Conservation (phyloP, 805 yeast genomes). For the Starmerella geochares region DNA sequence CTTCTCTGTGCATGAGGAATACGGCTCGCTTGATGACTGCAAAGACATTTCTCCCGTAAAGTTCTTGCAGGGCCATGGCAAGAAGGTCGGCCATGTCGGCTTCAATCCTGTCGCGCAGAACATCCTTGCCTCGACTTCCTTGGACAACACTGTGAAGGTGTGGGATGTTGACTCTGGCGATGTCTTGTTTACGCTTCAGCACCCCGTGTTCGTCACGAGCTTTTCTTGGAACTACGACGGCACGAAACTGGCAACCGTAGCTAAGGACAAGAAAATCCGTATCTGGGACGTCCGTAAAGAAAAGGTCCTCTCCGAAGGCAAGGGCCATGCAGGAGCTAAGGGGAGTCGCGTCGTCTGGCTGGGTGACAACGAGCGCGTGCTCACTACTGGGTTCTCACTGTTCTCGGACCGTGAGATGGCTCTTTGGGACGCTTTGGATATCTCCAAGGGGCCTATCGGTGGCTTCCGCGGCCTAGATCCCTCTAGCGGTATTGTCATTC, state of each 20-base stretch:
- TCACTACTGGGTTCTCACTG: slow-evolving; percentile 89
- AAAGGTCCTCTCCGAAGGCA: slow-evolving; percentile 66
- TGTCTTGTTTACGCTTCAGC: slow-evolving; percentile 61
- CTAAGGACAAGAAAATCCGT: slow-evolving; percentile 81
- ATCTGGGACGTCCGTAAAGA: slow-evolving; percentile 84
- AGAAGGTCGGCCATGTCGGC: slow-evolving; percentile 86
- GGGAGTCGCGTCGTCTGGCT: slow-evolving; percentile 82
- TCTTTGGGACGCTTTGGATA: slow-evolving; percentile 73
- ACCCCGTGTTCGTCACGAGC: slow-evolving; percentile 85
- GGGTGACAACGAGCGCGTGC: slow-evolving; percentile 73
- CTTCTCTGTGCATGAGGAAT: slow-evolving; percentile 52
- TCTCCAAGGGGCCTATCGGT: slow-evolving; percentile 75
- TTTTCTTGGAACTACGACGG: slow-evolving; percentile 89
- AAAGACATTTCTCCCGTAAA: slow-evolving; percentile 63
- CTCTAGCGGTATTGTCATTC: slow-evolving; percentile 88
- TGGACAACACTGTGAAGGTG: slow-evolving; percentile 81
- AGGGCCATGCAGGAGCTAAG: slow-evolving; percentile 89
- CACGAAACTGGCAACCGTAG: slow-evolving; percentile 70
- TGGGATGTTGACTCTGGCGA: slow-evolving; percentile 80
- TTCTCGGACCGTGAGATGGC: slow-evolving; percentile 92
- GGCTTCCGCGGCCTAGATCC: slow-evolving; percentile 81
- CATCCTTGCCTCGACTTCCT: slow-evolving; percentile 79
- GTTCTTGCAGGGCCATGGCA: slow-evolving; percentile 69
- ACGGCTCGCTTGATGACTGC: slow-evolving; percentile 41
- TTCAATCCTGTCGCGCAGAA: slow-evolving; percentile 84